These are phyloP conservation scores for Phanerodontia chrysosporium DNA, from an alignment of 768 basidiomycete species.

Conservation along the genomic window DNA sequence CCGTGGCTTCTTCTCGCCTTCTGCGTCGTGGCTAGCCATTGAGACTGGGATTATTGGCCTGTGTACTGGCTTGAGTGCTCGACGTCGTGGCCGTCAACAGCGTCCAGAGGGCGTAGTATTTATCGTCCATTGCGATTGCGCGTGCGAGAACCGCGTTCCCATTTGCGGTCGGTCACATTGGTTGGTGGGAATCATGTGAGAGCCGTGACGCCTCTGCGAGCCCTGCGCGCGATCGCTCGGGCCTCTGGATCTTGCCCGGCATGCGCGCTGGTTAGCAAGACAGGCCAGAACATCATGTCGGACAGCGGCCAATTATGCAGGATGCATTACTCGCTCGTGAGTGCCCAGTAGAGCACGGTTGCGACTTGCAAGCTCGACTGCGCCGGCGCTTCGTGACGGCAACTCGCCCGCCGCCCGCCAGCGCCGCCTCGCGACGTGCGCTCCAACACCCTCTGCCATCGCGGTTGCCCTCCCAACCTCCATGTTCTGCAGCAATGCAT, in stretches of 20 bases:
- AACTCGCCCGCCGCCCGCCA: too few species aligned
- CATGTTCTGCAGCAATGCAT: too few species aligned
- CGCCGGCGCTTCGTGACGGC: too few species aligned
- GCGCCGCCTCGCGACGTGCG: too few species aligned
- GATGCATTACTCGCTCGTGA: neutral
- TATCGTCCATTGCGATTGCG: neutral
- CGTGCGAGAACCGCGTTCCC: neutral
- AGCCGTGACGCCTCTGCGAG: neutral
- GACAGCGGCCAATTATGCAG: neutral
- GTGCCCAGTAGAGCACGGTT: neutral
- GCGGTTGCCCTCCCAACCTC: too few species aligned
- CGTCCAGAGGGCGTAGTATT: neutral
- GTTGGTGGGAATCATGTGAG: neutral
- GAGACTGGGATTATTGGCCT: neutral
- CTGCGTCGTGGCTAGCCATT: neutral
- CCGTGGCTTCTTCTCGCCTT: constrained; percentile 24
- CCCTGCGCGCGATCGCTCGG: neutral
- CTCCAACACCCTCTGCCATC: too few species aligned
- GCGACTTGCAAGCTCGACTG: too few species aligned
- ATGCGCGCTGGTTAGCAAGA: neutral
- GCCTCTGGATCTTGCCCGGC: neutral
- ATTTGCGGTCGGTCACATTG: constrained; percentile 5
- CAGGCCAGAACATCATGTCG: neutral
- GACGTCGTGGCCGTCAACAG: neutral
- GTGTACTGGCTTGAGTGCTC: neutral